Evolutionary conservation across 1,139 yeast species (phyloP).

Genomic region (Candida sp.): DNA sequence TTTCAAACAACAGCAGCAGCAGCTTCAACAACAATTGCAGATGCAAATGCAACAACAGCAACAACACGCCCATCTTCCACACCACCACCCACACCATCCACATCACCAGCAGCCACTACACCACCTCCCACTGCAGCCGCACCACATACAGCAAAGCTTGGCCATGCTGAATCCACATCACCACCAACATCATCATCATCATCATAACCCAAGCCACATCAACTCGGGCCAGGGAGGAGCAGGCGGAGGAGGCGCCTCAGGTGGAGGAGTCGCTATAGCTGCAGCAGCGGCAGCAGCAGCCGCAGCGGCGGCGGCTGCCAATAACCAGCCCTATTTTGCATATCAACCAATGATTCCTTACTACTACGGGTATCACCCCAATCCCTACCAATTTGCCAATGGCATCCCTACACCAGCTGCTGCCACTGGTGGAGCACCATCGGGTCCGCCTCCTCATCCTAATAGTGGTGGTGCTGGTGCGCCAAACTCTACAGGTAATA

Average conservation of each 20-base stretch:
- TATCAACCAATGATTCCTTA: constrained; percentile 17
- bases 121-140: constrained; percentile 1
- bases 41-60: not conserved
- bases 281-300: too few species aligned
- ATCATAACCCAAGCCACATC: not conserved
- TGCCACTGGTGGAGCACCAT: too few species aligned
- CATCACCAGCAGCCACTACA: not conserved
- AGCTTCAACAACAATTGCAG: not conserved
- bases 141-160: not conserved
- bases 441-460: not conserved
- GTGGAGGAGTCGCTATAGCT: not conserved
- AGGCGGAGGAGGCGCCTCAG: not conserved
- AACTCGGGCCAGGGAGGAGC: not conserved
- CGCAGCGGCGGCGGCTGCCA: constrained; percentile 2
- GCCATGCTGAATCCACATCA: not conserved
- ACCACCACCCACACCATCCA: not conserved
- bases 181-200: not conserved
- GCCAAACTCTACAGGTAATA: not conserved
- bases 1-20: constrained; percentile 1
- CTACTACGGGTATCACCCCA: constrained; percentile 18
- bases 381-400: constrained; percentile 13
- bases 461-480: not conserved
- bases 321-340: constrained; percentile 10
- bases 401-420: not conserved
- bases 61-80: constrained; percentile 2